Conservation (phyloP, 2,329 filamentous ascomycete genomes). For the Cladosporium halotolerans region DNA sequence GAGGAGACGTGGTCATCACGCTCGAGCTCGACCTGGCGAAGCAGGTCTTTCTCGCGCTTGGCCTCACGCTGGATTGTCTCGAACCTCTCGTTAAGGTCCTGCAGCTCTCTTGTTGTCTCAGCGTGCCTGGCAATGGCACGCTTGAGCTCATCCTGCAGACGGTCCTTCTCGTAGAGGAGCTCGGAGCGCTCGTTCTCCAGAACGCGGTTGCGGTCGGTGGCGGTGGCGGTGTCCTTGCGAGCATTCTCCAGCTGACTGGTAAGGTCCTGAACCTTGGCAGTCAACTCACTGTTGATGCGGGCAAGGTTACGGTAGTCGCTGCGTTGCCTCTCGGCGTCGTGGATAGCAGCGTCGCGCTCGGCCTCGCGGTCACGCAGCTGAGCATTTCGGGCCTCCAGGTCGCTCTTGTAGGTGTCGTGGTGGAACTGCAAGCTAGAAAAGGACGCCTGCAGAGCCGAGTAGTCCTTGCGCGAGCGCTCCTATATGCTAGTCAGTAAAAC, state of each 20-base stretch:
- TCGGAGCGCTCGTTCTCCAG: constrained; percentile 24
- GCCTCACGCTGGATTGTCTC: constrained; percentile 22
- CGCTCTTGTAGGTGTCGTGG: constrained; percentile 21
- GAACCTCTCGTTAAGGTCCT: constrained; percentile 21
- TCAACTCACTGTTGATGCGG: constrained; percentile 26
- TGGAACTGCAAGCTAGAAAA: constrained; percentile 20
- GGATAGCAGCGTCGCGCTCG: constrained; percentile 23
- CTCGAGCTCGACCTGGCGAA: constrained; percentile 24
- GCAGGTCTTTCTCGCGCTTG: constrained; percentile 21
- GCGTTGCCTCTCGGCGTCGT: constrained; percentile 24
- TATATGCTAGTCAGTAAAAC: background rate
- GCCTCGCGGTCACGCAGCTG: constrained; percentile 19
- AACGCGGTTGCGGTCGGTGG: constrained; percentile 22
- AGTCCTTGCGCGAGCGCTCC: constrained; percentile 22
- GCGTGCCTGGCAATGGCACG: constrained; percentile 19
- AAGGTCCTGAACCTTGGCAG: constrained; percentile 21
- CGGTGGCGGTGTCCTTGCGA: constrained; percentile 22
- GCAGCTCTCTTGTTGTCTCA: constrained; percentile 21
- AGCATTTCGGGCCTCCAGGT: constrained; percentile 20
- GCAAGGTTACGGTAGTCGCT: constrained; percentile 22
- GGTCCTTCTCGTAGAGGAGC: constrained; percentile 24
- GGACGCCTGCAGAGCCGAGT: constrained; percentile 19
- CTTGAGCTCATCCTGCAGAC: constrained; percentile 25
- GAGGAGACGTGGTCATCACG: constrained; percentile 25
- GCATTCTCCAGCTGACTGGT: constrained; percentile 20